Conservation (phyloP, 2,329 filamentous ascomycete genomes). For the Sarocladium strictum region DNA sequence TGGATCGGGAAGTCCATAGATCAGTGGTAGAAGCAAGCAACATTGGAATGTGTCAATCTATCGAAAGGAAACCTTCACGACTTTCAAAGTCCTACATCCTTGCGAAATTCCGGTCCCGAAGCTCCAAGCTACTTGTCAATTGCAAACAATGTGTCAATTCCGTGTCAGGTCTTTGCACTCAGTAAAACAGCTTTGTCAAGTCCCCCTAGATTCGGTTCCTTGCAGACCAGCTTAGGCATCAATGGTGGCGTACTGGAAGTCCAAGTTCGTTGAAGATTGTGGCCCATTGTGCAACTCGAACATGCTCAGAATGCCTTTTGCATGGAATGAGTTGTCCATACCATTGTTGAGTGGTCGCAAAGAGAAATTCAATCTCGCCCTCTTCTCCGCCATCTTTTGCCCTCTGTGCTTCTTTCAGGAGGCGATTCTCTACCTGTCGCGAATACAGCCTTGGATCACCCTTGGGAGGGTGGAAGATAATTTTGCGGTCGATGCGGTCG, state of each 20-base stretch:
- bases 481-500: slow-evolving; percentile 20
- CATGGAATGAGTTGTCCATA: slow-evolving; percentile 40
- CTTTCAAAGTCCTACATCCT: too few species aligned
- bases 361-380: slow-evolving; percentile 27
- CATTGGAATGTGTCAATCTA: too few species aligned
- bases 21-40: too few species aligned
- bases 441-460: slow-evolving; percentile 13
- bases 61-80: too few species aligned
- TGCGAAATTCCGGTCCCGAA: too few species aligned
- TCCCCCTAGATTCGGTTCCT: too few species aligned
- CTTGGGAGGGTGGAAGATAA: slow-evolving; percentile 42
- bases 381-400: neutral
- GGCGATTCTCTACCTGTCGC: slow-evolving; percentile 34
- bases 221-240: neutral
- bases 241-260: neutral
- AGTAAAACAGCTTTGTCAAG: too few species aligned
- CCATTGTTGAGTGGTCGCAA: slow-evolving; percentile 45
- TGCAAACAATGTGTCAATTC: too few species aligned
- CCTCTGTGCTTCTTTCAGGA: slow-evolving; percentile 32
- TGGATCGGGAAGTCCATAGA: too few species aligned
- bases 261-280: slow-evolving; percentile 26
- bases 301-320: slow-evolving; percentile 43
- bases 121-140: too few species aligned
- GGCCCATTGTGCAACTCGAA: slow-evolving; percentile 39
- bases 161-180: too few species aligned